phyloP scores from a whole-genome alignment of 331 rosid genomes.

The Malus hybrid region DNA sequence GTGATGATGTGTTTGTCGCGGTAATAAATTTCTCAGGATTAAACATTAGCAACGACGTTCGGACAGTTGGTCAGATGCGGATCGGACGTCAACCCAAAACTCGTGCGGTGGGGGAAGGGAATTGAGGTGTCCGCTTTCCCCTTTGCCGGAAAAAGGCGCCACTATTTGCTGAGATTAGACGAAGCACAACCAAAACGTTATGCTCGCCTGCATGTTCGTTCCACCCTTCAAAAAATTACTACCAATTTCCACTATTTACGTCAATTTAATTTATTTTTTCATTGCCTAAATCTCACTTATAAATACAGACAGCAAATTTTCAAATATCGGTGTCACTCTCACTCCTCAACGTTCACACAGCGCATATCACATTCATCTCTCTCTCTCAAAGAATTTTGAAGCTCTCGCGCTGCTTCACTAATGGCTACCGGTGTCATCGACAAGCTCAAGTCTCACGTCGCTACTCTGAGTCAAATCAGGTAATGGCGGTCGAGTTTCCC shows the following conservation, averaged over 20 bases:
- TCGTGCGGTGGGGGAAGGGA: not conserved
- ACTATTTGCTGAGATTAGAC: constrained; percentile 13
- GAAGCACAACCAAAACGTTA: not conserved
- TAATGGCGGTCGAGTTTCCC: not conserved
- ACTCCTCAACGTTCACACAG: not conserved
- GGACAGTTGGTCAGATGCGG: too few relatives aligned
- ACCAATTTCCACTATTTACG: not conserved
- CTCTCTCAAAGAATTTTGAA: not conserved
- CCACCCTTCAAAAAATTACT: not conserved
- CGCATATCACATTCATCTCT: not conserved
- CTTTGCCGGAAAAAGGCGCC: constrained; percentile 39
- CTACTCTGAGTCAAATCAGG: constrained; percentile 73
- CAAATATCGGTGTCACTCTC: not conserved
- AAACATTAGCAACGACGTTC: too few relatives aligned
- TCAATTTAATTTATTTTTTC: too few relatives aligned
- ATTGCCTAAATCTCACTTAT: not conserved
- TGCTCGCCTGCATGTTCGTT: constrained; percentile 36
- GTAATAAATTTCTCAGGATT: too few relatives aligned
- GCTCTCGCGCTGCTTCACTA: not conserved
- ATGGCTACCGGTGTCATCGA: constrained; percentile 62
- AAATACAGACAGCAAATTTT: not conserved
- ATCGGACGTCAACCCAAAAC: not conserved
- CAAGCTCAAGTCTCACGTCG: constrained; percentile 56
- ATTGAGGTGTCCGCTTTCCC: not conserved
- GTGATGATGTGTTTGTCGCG: too few relatives aligned